Percentiles rank a stretch among this genome's conserved stretches.
Evolutionary conservation across 257 asterid genomes (phyloP).

Genomic region (Solanum chaucha): DNA sequence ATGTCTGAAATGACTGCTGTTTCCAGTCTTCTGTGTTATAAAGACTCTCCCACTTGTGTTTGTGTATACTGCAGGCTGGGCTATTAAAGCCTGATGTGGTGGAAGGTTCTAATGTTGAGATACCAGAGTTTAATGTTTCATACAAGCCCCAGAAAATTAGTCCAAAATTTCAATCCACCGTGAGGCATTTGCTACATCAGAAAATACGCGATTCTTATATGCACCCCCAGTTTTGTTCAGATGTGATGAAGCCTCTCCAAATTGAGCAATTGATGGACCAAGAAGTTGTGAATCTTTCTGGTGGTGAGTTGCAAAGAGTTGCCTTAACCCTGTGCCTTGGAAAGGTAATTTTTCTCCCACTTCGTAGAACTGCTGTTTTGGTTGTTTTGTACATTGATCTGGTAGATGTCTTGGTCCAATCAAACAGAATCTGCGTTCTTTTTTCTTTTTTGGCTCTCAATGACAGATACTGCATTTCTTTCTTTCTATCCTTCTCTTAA

Average conservation of each 20-base stretch:
- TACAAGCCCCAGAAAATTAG: conserved; percentile 98
- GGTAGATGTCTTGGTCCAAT: neutral
- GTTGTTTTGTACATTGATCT: neutral
- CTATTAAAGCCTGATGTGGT: conserved; percentile 76
- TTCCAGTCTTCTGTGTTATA: neutral
- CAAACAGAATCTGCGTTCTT: neutral
- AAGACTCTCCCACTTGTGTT: neutral
- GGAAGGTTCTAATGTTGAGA: conserved; percentile 70
- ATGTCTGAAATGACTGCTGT: neutral
- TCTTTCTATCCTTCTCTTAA: neutral
- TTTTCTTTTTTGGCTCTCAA: neutral
- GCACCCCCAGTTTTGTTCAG: conserved; percentile 92
- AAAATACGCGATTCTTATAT: conserved; percentile 79
- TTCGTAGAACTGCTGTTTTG: neutral
- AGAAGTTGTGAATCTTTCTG: conserved; percentile 91
- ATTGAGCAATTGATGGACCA: conserved; percentile 99
- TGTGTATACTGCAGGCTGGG: conserved; percentile 56
- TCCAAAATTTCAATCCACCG: conserved; percentile 61
- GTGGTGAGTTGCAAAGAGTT: conserved; percentile 99
- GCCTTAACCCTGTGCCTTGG: conserved; percentile 92
- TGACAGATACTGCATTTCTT: neutral
- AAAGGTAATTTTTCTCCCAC: conserved; percentile 39
- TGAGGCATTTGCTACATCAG: conserved; percentile 68
- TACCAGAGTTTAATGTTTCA: conserved; percentile 93
- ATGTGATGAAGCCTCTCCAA: conserved; percentile 97